Evolutionary conservation across 179 eudicot genomes (phyloP), one percentile per base, ranked within the genome.

Genomic region (Silene vulgaris): DNA sequence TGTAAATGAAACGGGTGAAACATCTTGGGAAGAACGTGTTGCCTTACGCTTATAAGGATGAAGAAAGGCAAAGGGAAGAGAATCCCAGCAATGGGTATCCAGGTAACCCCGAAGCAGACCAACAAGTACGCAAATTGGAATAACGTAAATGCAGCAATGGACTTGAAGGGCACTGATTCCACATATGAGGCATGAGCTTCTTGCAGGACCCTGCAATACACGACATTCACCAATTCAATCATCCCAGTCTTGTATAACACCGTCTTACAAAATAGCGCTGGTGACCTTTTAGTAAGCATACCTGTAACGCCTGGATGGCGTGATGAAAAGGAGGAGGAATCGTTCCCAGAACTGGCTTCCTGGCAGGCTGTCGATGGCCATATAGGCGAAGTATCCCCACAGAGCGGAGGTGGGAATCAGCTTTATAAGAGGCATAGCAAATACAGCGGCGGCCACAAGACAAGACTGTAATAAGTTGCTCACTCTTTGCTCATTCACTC

Each of bases 341-440:
- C 93, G 81, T 78, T 90, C 96, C 91, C 93, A 89, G 64, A 90
- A 86, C 75, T 90, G 96, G 78, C 90, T 90, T 78, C 96, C 96
- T 0, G 96, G 96, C 21, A 90, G 87, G 66, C 96, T 90, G 72
- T 90, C 96, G 19, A 90, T 85, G 17, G 96, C 91, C 96, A 90
- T 90, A 68, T 86, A 90, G 1, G 96, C 96, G 70, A 90, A 90
- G 80, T 90, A 90, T 21, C 96, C 96, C 96, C 96, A 90, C 12
- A 90, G 88, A 28, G 89, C 96, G 16, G 96, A 90, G 52, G 93
- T 89, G 21, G 96, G 96, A 45, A 90, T 88, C 74, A 68, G 70
- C 85, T 85, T 90, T 19, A 90, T 89, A 30, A 87, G 45, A 0
- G 96, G 96, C 89, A 90, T 88, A 35, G 91, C 91, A 77, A 78